Conservation (phyloP, 352 stramenopile species). For the Pythium dissimile region DNA sequence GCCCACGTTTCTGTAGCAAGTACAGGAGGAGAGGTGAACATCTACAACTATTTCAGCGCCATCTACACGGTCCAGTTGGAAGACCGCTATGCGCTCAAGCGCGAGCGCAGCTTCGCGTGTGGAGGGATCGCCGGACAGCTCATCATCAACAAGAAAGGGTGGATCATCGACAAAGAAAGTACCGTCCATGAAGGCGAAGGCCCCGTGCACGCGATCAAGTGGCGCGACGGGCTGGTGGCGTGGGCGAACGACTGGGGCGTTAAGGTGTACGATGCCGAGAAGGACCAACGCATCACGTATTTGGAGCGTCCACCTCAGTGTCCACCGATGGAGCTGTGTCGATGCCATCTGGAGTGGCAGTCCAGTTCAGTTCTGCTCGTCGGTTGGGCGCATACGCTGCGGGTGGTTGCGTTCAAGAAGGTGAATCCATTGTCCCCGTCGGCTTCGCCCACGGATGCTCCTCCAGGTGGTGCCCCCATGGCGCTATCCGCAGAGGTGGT, state of each 20-base stretch:
- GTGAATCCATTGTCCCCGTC: conserved; percentile 34
- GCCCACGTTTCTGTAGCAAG: conserved; percentile 50
- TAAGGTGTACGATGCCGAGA: conserved; percentile 78
- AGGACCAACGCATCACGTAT: conserved; percentile 77
- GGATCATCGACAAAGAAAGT: conserved; percentile 86
- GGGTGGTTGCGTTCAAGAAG: conserved; percentile 76
- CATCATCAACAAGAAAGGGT: conserved; percentile 85
- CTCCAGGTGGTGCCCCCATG: conserved; percentile 25
- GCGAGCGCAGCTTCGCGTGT: conserved; percentile 79
- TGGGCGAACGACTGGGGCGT: conserved; percentile 88
- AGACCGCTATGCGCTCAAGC: conserved; percentile 73
- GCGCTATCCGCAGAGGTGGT: conserved; percentile 60
- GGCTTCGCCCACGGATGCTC: conserved; percentile 16
- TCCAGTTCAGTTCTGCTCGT: conserved; percentile 53
- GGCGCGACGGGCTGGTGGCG: conserved; percentile 69
- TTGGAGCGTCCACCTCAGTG: conserved; percentile 77
- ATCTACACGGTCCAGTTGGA: conserved; percentile 81
- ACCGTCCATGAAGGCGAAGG: conserved; percentile 84
- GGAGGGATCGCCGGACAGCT: conserved; percentile 73
- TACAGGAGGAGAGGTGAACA: conserved; percentile 81
- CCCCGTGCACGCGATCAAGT: conserved; percentile 76
- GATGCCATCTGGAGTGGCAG: conserved; percentile 79
- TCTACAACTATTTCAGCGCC: conserved; percentile 87
- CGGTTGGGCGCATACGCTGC: conserved; percentile 71
- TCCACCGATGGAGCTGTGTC: conserved; percentile 79